Percentiles rank a stretch among this genome's conserved stretches.
Conservation (phyloP, 1,284 basidiomycete species). For the Cutaneotrichosporon sp. region DNA sequence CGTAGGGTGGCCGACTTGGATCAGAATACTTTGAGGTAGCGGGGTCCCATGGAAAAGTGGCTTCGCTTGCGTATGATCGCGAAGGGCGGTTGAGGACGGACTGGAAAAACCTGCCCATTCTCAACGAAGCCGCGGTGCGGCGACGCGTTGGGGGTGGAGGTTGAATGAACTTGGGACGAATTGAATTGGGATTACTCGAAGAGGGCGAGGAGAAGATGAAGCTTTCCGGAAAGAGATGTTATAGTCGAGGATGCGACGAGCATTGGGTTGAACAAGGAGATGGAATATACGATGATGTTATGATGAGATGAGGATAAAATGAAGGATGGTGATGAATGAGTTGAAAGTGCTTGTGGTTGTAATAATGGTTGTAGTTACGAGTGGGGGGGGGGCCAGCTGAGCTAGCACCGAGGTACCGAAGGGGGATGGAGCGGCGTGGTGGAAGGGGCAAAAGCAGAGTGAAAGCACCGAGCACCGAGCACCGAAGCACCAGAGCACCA, state of each 20-base stretch:
- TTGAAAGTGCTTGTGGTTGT: too few species aligned
- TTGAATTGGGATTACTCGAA: too few species aligned
- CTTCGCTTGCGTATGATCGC: constrained; percentile 31
- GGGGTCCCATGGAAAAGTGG: not conserved
- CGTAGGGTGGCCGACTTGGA: not conserved
- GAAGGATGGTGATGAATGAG: too few species aligned
- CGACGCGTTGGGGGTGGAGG: not conserved
- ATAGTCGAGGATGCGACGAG: not conserved
- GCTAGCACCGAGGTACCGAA: too few species aligned
- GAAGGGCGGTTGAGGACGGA: constrained; percentile 38
- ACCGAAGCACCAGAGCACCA: too few species aligned
- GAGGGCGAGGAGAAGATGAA: not conserved
- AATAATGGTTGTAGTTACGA: too few species aligned
- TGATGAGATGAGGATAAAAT: too few species aligned
- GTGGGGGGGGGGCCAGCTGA: too few species aligned
- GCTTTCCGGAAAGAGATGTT: not conserved
- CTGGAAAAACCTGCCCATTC: constrained; percentile 37
- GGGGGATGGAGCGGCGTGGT: too few species aligned
- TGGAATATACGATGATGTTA: too few species aligned
- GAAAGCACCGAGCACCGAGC: too few species aligned
- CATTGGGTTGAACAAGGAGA: not conserved
- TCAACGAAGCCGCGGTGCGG: not conserved
- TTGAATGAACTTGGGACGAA: not conserved
- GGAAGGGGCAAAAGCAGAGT: too few species aligned
- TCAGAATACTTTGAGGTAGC: not conserved